These are phyloP conservation scores for Phytophthora meadii DNA, from an alignment of 352 stramenopile genomes.

Conservation along the genomic window DNA sequence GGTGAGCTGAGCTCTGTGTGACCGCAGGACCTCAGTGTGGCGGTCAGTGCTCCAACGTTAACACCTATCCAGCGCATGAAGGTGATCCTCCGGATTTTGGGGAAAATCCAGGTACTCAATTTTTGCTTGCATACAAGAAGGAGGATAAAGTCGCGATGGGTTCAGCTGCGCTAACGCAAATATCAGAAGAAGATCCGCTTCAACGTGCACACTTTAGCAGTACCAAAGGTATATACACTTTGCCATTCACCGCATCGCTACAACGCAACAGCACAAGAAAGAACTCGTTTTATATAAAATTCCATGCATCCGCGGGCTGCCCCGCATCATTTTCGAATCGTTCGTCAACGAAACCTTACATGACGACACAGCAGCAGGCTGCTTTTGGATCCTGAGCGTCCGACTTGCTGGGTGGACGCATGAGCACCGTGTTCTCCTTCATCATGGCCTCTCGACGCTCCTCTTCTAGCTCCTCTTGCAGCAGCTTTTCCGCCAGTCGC, in stretches of 20 bases:
- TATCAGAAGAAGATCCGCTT: conserved; percentile 16
- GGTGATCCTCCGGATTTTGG: too few relatives aligned
- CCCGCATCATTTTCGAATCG: conserved; percentile 16
- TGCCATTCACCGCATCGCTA: background rate
- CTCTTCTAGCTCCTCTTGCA: conserved; percentile 68
- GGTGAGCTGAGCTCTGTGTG: too few relatives aligned
- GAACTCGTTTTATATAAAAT: conserved; percentile 31
- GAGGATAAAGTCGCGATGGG: conserved; percentile 17
- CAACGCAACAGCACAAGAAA: background rate
- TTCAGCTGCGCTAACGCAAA: conserved; percentile 14
- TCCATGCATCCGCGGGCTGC: conserved; percentile 25
- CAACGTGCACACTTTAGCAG: conserved; percentile 6
- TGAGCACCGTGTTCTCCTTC: conserved; percentile 58
- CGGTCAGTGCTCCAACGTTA: too few relatives aligned
- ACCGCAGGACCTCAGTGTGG: too few relatives aligned
- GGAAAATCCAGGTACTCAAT: conserved; percentile 27
- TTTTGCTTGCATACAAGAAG: conserved; percentile 16
- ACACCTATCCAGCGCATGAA: too few relatives aligned
- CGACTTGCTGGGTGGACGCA: conserved; percentile 39
- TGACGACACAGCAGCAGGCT: conserved; percentile 68
- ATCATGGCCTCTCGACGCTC: conserved; percentile 59
- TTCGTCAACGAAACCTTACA: conserved; percentile 36
- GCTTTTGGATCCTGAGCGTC: conserved; percentile 33
- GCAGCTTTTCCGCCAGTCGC: conserved; percentile 64
- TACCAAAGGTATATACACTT: conserved; percentile 20